Conservation (phyloP, 495 filamentous ascomycete genomes). For the Podospora appendiculata region DNA sequence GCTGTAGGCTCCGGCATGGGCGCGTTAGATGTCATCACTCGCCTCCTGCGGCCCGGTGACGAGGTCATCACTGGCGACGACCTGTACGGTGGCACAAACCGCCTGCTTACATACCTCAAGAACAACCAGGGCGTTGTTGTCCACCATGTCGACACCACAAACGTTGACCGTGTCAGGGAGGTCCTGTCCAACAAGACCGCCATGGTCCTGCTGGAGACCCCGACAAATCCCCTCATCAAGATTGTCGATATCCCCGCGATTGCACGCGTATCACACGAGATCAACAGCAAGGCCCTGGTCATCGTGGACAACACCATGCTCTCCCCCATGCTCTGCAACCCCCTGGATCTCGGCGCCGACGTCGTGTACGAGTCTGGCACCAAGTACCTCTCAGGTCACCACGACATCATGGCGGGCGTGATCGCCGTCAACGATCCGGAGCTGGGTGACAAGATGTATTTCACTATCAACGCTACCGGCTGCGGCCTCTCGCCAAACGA, state of each 20-base stretch:
- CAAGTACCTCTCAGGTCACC: conserved; percentile 95
- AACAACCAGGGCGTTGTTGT: conserved; percentile 83
- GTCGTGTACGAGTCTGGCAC: conserved; percentile 96
- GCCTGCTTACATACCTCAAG: conserved; percentile 83
- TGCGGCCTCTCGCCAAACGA: conserved; percentile 93
- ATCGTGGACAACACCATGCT: conserved; percentile 98
- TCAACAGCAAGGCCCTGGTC: conserved; percentile 75
- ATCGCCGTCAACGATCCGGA: conserved; percentile 76
- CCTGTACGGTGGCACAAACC: conserved; percentile 91
- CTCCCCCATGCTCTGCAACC: conserved; percentile 84
- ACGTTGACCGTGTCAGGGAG: conserved; percentile 55
- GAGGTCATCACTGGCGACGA: conserved; percentile 97
- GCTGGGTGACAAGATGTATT: conserved; percentile 84
- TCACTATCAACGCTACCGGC: conserved; percentile 91
- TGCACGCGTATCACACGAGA: conserved; percentile 63
- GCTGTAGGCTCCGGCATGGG: conserved; percentile 96
- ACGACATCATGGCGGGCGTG: conserved; percentile 98
- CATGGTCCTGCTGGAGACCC: conserved; percentile 94
- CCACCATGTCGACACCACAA: conserved; percentile 92
- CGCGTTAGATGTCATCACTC: conserved; percentile 93
- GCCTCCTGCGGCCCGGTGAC: conserved; percentile 84
- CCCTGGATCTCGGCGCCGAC: conserved; percentile 88
- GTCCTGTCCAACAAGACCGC: conserved; percentile 72
- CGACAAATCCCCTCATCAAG: conserved; percentile 97
- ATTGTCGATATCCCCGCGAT: conserved; percentile 85